Evolutionary conservation across 176 grass and related monocot genomes (phyloP), one percentile per base, ranked within the genome.

Genomic region (Lolium perenne): DNA sequence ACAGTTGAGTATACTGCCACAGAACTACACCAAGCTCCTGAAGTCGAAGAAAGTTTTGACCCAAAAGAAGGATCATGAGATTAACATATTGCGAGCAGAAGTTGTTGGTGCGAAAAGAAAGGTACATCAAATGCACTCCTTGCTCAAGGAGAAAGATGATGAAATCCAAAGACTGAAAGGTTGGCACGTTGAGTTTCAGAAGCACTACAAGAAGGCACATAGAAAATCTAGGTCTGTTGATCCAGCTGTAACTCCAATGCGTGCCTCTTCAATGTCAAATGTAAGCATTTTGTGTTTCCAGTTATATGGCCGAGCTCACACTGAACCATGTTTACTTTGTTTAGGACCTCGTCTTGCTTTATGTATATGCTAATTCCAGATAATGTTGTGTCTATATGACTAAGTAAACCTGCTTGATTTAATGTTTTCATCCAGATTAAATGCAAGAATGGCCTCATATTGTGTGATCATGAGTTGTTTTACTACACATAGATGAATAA

Each of bases 111-210:
- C n/a, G n/a, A n/a, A n/a, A n/a, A n/a, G n/a, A n/a, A n/a, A n/a
- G n/a, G n/a, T n/a, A n/a, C n/a, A n/a, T n/a, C n/a, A 83, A 76
- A 40, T 90, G 81, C 16, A 7, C 41, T 85, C 67, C 47, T 58
- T 87, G 72, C 23, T 72, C 53, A 91, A 94, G 23, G 66, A 56
- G 71, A 92, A 83, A 72, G 67, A 88, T 77, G 51, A 46, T 51
- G 51, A 58, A 76, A 88, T 89, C 66, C 45, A 21, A 79, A 81
- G 32, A 46, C 49, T 83, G 3, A 85, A 84, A 86, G 61, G 40
- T 55, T 38, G 22, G 56, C 60, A 49, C 13, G 6, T 10, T 13
- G 10, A 59, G 10, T 21, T 23, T 65, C 13, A 29, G 47, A 90
- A 43, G 8, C 15, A 2, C 1, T 78, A 85, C 66, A 82, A 70